phyloP scores from a whole-genome alignment of 2,329 filamentous ascomycete genomes.

The Penicillium decumbens region DNA sequence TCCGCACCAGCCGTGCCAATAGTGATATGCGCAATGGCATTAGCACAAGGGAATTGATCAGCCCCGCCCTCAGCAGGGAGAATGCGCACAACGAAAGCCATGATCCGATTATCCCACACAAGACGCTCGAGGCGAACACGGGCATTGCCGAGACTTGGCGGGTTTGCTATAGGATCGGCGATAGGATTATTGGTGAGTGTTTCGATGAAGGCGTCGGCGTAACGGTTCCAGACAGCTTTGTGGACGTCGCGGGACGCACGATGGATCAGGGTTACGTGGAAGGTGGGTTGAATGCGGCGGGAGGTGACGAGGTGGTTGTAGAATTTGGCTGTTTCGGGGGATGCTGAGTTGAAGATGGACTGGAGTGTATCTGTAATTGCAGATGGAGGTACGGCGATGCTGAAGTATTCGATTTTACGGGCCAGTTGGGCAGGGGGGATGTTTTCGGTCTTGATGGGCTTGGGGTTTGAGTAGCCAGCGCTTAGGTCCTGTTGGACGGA shows the following conservation, averaged over 20 bases:
- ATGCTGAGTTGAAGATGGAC: constrained; percentile 59
- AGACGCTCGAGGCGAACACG: constrained; percentile 59
- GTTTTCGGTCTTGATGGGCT: constrained; percentile 20
- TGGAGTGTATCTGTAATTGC: constrained; percentile 60
- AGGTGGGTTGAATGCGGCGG: constrained; percentile 73
- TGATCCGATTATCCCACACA: constrained; percentile 79
- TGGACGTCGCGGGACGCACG: constrained; percentile 58
- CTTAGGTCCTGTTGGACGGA: constrained; percentile 72
- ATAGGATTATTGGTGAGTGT: constrained; percentile 29
- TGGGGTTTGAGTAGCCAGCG: constrained; percentile 37
- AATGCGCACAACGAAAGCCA: constrained; percentile 83
- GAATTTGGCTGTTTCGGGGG: constrained; percentile 57
- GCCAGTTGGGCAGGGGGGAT: constrained; percentile 38
- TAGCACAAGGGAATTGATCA: constrained; percentile 64
- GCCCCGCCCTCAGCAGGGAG: constrained; percentile 37
- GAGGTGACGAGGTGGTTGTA: constrained; percentile 70
- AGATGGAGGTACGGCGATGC: constrained; percentile 51
- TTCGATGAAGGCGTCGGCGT: constrained; percentile 55
- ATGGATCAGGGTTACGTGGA: constrained; percentile 94
- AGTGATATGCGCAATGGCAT: constrained; percentile 79
- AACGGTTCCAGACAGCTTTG: constrained; percentile 70
- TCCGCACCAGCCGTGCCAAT: constrained; percentile 69
- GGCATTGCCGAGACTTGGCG: constrained; percentile 33
- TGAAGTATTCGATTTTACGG: constrained; percentile 63
- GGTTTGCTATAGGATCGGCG: constrained; percentile 20